These are phyloP conservation scores for Pestalotiopsis sp. DNA, from an alignment of 2,329 filamentous ascomycete species.

Conservation along the genomic window DNA sequence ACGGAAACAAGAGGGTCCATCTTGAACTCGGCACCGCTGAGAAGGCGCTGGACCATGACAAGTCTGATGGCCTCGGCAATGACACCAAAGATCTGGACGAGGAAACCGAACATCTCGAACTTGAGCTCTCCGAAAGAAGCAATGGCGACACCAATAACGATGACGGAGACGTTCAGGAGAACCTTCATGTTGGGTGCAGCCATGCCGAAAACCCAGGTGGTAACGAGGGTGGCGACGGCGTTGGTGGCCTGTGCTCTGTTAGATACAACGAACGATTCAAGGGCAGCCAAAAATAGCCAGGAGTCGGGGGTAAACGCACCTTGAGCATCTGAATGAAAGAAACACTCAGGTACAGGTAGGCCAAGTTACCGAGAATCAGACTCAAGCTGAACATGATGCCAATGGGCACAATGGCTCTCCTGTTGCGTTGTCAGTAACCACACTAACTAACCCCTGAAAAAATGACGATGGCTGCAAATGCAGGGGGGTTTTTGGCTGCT, in stretches of 20 bases:
- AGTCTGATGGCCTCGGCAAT: constrained; percentile 80
- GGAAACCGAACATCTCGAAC: constrained; percentile 67
- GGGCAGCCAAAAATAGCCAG: constrained; percentile 22
- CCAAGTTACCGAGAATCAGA: constrained; percentile 69
- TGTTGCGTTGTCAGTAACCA: constrained; percentile 11
- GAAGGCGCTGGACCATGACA: constrained; percentile 84
- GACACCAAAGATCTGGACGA: constrained; percentile 76
- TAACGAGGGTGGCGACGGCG: constrained; percentile 68
- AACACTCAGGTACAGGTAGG: constrained; percentile 70
- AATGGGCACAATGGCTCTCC: constrained; percentile 66
- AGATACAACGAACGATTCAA: background rate
- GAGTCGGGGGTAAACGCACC: constrained; percentile 27
- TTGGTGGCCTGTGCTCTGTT: constrained; percentile 55
- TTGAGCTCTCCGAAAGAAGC: constrained; percentile 68
- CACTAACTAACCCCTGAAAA: background rate
- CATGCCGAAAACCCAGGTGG: constrained; percentile 62
- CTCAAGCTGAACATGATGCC: constrained; percentile 68
- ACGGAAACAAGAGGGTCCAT: constrained; percentile 89
- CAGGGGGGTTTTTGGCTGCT: constrained; percentile 7
- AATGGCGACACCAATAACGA: constrained; percentile 55
- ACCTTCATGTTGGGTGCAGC: constrained; percentile 49
- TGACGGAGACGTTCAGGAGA: constrained; percentile 53
- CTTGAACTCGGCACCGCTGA: constrained; percentile 77
- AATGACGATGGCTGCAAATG: background rate
- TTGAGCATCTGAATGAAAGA: constrained; percentile 76